Base-by-base conservation (phyloP, 306 rosid species). In the Cucumis melo region DNA sequence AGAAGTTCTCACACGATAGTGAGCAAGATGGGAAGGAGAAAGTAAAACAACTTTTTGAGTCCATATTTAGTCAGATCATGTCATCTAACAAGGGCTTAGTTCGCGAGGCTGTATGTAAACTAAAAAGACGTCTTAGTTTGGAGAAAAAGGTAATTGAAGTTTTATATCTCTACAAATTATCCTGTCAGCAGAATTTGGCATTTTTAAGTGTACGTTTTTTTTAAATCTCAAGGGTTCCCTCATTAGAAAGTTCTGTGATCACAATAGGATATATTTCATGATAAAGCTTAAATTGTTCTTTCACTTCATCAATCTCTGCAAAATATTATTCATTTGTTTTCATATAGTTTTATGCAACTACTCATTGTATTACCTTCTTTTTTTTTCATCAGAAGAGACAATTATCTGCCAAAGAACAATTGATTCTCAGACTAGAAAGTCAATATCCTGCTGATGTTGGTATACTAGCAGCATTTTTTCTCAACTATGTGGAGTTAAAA, bases 391-490 rank as follows among this genome's bases (percentile, higher is more conserved):
- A 84, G 87, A 78, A 65, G 48, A 78, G 84, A 78, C 80, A 81
- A 42, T 61, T 84, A 55, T 78, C 84, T 3, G 54, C 46, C 56
- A 84, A 84, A 78, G 87, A 84, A 84, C 80, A 84, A 41, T 70
- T 84, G 80, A 82, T 81, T 57, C 80, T 84, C 60, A 74, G 75
- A 68, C 54, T 84, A 38, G 84, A 84, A 81, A 75, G 54, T n/a
- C 87, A 84, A 62, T 84, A 84, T 70, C 84, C 87, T n/a, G 80
- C 74, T 61, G 87, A 84, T 41, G 82, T 84, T 12, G 87, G 87
- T 34, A 59, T 82, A 38, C 73, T 80, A 51, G 80, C 87, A 34
- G 82, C 82, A 14, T 84, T 81, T 70, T 84, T 84, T 74, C 61
- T 84, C 12, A 84, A 84, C 59, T 78, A 84, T 48, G 87, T 84